Conservation (phyloP, 192 early-diverging fungal genomes). For the Geranomyces michiganensis region DNA sequence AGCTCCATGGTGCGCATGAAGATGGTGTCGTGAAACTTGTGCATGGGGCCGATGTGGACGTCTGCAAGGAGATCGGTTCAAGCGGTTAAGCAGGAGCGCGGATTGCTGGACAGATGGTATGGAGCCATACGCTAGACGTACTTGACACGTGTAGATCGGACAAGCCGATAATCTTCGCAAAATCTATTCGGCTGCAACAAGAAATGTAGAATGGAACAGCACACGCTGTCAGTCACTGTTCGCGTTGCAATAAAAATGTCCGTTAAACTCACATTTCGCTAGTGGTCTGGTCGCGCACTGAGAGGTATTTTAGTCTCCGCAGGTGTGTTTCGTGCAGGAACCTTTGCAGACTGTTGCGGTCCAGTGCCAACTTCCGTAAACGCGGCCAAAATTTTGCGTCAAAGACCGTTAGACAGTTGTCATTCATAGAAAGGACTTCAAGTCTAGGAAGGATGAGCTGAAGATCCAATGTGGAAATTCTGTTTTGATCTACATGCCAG, state of each 20-base stretch:
- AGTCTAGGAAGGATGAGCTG: background rate
- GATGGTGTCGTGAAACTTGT: conserved; percentile 8
- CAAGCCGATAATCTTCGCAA: background rate
- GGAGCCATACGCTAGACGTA: background rate
- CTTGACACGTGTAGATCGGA: conserved; percentile 13
- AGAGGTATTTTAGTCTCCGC: conserved; percentile 14
- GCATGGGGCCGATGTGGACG: background rate
- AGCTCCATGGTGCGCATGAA: conserved; percentile 8
- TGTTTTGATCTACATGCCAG: conserved; percentile 24
- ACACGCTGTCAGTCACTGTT: background rate
- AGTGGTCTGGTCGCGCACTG: conserved; percentile 18
- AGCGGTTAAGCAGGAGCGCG: background rate
- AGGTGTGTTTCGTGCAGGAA: conserved; percentile 20
- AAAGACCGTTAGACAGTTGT: conserved; percentile 22
- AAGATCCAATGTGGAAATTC: background rate
- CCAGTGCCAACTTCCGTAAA: conserved; percentile 13
- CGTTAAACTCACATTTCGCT: conserved; percentile 12
- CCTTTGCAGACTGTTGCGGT: conserved; percentile 21
- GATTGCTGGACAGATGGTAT: background rate
- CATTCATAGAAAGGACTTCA: conserved; percentile 20
- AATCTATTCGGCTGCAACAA: conserved; percentile 5
- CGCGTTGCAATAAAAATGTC: background rate
- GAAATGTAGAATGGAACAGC: conserved; percentile 9
- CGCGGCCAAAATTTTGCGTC: conserved; percentile 15
- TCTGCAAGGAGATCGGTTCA: background rate